These are phyloP conservation scores for Themeda triandra DNA, from an alignment of 176 grass and related monocot genomes.

Conservation along the genomic window DNA sequence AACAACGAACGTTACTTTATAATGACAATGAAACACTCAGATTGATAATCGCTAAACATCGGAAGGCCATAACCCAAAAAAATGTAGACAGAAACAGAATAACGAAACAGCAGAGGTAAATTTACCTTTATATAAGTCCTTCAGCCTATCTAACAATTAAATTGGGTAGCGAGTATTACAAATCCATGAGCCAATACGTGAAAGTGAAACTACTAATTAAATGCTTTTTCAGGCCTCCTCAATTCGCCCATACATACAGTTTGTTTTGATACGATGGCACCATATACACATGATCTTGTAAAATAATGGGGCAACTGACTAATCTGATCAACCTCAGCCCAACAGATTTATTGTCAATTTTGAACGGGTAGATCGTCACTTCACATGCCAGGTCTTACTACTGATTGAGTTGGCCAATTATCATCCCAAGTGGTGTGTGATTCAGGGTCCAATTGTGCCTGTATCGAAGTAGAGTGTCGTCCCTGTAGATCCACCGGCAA, in stretches of 20 bases:
- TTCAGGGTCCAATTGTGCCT: constrained; percentile 70
- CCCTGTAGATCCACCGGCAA: constrained; percentile 56
- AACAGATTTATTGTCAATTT: constrained; percentile 30
- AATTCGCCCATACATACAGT: constrained; percentile 35
- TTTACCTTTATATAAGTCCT: constrained; percentile 18
- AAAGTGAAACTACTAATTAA: constrained; percentile 7
- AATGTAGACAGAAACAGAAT: neutral
- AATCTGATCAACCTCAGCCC: neutral
- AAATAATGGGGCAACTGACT: constrained; percentile 22
- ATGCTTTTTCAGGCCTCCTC: constrained; percentile 16
- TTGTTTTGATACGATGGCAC: neutral
- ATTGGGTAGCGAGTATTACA: constrained; percentile 8
- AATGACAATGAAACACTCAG: too few relatives aligned
- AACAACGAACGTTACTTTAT: neutral
- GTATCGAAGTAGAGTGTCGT: constrained; percentile 89
- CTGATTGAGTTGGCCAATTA: neutral
- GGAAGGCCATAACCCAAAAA: neutral
- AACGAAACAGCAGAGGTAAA: neutral
- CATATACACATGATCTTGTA: constrained; percentile 40
- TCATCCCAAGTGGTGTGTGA: neutral
- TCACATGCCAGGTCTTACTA: neutral
- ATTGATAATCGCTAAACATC: too few relatives aligned
- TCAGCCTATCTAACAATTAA: constrained; percentile 35
- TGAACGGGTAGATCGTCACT: constrained; percentile 19
- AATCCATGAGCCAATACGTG: neutral